Evolutionary conservation across 345 rosid genomes (phyloP), one percentile per base, ranked within the genome.

Genomic region (Murraya paniculata): DNA sequence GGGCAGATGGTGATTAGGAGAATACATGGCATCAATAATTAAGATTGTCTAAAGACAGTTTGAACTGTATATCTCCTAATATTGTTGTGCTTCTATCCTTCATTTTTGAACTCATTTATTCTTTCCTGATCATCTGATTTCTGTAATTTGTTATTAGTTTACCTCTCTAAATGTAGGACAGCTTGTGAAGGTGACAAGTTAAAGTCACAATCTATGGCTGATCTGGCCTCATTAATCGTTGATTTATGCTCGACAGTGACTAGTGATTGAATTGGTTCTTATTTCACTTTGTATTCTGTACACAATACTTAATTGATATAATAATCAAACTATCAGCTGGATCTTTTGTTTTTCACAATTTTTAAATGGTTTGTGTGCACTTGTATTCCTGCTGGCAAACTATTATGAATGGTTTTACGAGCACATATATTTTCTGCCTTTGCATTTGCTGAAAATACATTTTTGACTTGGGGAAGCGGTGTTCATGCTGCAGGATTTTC

Each of bases 401-500:
- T 68, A n/a, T 38, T 16, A 36, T 66, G 6, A 38, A 24, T 67
- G 53, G 30, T 67, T 67, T 13, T 35, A 67, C n/a, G 9, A 13
- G 8, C 39, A 33, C 53, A n/a, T 25, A 30, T 45, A 14, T 33
- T 28, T 53, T 16, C 21, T 68, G 5, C 48, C 19, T 27, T 9
- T 18, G 9, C 21, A 2, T 56, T 77, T 9, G 53, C 5, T 58
- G 35, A n/a, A 30, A 19, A 38, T 67, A 57, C 11, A 61, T 39
- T 9, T 38, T 36, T 64, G 38, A 53, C 7, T 18, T 53, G 19
- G 55, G 59, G 57, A 45, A 10, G 28, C 9, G 59, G 33, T 56
- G 66, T 80, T 66, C 60, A 13, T 80, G 30, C 78, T 78, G 79
- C 89, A 95, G 98, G 97, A 83, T 93, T 82, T 95, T 92, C 90